phyloP scores from a whole-genome alignment of 768 basidiomycete species.

The Favolaschia claudopus region DNA sequence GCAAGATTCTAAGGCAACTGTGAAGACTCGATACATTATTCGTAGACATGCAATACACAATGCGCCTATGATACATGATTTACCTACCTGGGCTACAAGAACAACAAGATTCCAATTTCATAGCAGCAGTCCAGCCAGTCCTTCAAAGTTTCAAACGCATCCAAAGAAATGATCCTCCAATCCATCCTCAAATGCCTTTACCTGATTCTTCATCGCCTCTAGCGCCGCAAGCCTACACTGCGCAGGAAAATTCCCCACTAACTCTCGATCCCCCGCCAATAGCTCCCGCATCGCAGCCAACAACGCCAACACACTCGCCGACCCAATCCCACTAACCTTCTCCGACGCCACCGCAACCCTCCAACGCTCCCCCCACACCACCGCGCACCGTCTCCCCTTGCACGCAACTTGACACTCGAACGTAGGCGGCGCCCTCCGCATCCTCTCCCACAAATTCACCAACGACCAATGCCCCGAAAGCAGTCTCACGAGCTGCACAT shows the following conservation, averaged over 20 bases:
- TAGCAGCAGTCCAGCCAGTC: too few species aligned
- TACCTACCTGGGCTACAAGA: too few species aligned
- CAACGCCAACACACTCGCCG: conserved; percentile 42
- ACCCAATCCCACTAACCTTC: conserved; percentile 38
- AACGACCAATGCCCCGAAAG: conserved; percentile 47
- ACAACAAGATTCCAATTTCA: too few species aligned
- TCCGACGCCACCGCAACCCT: conserved; percentile 39
- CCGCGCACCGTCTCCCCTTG: conserved; percentile 34
- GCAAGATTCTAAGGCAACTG: too few species aligned
- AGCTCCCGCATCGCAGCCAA: conserved; percentile 41
- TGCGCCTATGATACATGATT: too few species aligned
- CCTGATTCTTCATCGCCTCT: conserved; percentile 22
- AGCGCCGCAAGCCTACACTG: conserved; percentile 44
- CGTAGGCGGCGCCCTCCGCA: conserved; percentile 36
- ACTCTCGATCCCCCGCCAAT: conserved; percentile 42
- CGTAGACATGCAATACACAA: too few species aligned
- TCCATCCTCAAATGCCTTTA: conserved; percentile 28
- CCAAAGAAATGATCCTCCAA: conserved; percentile 40
- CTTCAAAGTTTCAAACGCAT: conserved; percentile 24
- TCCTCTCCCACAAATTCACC: conserved; percentile 43
- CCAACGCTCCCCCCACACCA: conserved; percentile 45
- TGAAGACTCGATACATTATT: too few species aligned
- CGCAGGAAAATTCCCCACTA: conserved; percentile 33
- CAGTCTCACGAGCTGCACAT: conserved; percentile 44
- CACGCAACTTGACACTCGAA: conserved; percentile 35